phyloP scores from a whole-genome alignment of 768 basidiomycete species.

The Trametes elegans region DNA sequence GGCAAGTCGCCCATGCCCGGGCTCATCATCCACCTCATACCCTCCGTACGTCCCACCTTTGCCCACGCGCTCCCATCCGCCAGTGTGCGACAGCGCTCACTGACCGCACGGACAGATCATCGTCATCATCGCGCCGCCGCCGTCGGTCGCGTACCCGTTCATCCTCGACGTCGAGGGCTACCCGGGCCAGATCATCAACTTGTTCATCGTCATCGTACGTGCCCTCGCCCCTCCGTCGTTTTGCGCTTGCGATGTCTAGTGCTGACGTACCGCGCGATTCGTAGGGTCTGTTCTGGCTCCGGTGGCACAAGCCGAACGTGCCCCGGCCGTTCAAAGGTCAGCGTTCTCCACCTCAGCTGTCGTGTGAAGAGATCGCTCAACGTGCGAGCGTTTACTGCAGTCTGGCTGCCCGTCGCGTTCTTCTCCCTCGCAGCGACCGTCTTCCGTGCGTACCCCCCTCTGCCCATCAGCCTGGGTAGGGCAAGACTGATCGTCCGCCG shows the following conservation, averaged over 20 bases:
- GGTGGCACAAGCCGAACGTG: slow-evolving; percentile 47
- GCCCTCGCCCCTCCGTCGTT: background rate
- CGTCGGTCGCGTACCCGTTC: slow-evolving; percentile 54
- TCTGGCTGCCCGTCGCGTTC: slow-evolving; percentile 54
- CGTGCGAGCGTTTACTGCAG: slow-evolving; percentile 23
- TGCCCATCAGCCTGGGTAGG: background rate
- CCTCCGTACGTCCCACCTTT: slow-evolving; percentile 40
- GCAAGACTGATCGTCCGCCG: slow-evolving; percentile 13
- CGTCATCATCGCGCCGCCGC: slow-evolving; percentile 54
- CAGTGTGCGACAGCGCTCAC: background rate
- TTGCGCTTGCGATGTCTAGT: background rate
- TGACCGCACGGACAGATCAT: slow-evolving; percentile 35
- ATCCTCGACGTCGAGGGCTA: slow-evolving; percentile 57
- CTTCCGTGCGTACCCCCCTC: slow-evolving; percentile 42
- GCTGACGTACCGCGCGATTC: background rate
- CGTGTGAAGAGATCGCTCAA: background rate
- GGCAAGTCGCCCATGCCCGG: slow-evolving; percentile 56
- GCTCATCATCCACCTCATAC: slow-evolving; percentile 53
- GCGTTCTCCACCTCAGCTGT: slow-evolving; percentile 10
- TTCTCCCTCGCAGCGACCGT: slow-evolving; percentile 52
- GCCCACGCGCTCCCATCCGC: background rate
- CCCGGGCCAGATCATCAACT: slow-evolving; percentile 52
- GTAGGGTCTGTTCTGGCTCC: slow-evolving; percentile 51
- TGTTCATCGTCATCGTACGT: slow-evolving; percentile 56
- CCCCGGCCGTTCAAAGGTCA: slow-evolving; percentile 53